Evolutionary conservation across 768 basidiomycete species (phyloP), one percentile per base, ranked within the genome.

Genomic region (Mycena albidolilacea): DNA sequence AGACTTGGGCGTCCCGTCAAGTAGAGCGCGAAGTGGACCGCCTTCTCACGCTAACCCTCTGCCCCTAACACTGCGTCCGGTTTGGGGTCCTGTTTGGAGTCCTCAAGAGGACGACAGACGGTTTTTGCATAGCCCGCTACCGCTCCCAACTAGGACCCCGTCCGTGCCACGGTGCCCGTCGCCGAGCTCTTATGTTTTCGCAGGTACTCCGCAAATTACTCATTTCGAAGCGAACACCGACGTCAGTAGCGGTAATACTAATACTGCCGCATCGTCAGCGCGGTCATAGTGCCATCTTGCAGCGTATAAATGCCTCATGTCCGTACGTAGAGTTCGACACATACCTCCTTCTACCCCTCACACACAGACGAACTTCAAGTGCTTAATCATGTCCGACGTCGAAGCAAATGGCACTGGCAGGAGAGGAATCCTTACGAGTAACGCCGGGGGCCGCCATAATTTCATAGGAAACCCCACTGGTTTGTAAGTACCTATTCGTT

Each of bases 401-500:
- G 69, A 70, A 19, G 69, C 69, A 55, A 70, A 70, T 54, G 69
- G 52, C 38, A 54, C 30, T 30, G 30, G 30, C 30, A 30, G 59
- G 61, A 41, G 59, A 61, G 69, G 69, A 62, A 23, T 55, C 44
- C 14, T n/a, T 52, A 7, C 46, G 58, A 41, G 58, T 57, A 15
- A 70, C 59, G 52, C 61, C 43, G 61, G 39, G 39, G 60, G 61
- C 19, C 60, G 69, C 39, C 30, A 9, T 63, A 39, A 41, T 57
- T 55, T 63, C 50, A 70, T 70, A 54, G 69, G 69, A 57, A 70
- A 70, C 50, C 69, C 69, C 48, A 62, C 69, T 43, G 69, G 69
- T 37, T 55, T 70, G 69, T 15, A 46, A 55, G 69, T 70, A 52
- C 9, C 61, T 62, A 19, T 50, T 52, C 61, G 30, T 55, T 70